Conservation (phyloP, 148 eudicot species). For the Rhododendron griersonianum region DNA sequence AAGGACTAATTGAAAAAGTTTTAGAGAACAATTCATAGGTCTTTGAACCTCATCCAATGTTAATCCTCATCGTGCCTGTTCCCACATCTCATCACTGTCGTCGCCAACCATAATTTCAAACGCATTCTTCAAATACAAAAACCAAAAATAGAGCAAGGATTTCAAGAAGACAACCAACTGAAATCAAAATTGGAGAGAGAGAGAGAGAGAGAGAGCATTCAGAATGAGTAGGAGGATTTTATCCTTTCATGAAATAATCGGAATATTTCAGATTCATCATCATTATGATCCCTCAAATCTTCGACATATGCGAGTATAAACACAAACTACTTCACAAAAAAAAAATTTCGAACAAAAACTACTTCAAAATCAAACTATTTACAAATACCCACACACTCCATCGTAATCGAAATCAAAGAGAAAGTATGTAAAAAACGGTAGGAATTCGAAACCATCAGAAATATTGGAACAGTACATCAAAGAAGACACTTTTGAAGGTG, state of each 20-base stretch:
- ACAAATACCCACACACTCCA: neutral
- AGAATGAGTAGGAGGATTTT: slow-evolving; percentile 28
- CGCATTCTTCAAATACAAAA: neutral
- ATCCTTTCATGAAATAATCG: slow-evolving; percentile 18
- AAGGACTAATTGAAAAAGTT: slow-evolving; percentile 9
- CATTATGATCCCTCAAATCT: slow-evolving; percentile 10
- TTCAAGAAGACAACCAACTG: neutral
- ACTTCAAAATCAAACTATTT: neutral
- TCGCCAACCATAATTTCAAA: neutral
- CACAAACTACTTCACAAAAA: neutral
- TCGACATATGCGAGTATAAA: neutral
- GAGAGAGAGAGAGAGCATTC: slow-evolving; percentile 9
- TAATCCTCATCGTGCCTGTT: slow-evolving; percentile 16
- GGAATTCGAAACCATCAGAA: slow-evolving; percentile 13
- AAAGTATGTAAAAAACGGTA: neutral
- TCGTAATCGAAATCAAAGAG: neutral
- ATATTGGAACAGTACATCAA: slow-evolving; percentile 10
- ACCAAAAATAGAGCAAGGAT: neutral
- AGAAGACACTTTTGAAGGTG: slow-evolving; percentile 3
- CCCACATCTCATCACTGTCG: neutral
- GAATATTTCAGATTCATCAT: slow-evolving; percentile 10
- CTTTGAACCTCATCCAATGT: neutral
- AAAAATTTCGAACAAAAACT: neutral
- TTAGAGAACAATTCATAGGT: slow-evolving; percentile 3
- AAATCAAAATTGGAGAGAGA: neutral